Evolutionary conservation across 2,329 filamentous ascomycete species (phyloP), one percentile per base, ranked within the genome.

Genomic region (Apiospora koreana): DNA sequence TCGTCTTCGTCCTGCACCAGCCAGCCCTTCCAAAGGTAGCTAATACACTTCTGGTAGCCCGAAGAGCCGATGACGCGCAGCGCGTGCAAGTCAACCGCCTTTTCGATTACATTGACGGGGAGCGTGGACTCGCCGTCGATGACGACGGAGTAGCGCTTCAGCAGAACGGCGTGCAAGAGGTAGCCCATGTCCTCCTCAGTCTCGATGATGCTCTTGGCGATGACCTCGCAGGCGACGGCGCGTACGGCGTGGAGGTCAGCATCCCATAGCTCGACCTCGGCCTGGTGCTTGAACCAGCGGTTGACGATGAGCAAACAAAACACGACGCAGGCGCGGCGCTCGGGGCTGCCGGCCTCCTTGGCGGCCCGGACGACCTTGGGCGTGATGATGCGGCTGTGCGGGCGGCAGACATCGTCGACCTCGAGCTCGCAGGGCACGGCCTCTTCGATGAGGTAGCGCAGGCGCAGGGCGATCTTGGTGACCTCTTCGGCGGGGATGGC

Each of bases 21-120:
- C 96, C 96, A 99, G 28, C 96, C 96, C 72, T 91, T 90, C 96
- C 96, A 99, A 10, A 99, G 90, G 78, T 97, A 94, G 72, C 87
- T 89, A 77, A 98, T 94, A 79, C 95, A 98, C 83, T 97, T 97
- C 75, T 98, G 96, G 80, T 98, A 99, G 35, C 96, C 95, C 0
- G 94, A 94, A 0, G 93, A 95, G 2, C 94, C 94, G 72, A 98
- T 98, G 65, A 99, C 91, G 18, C 89, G 87, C 64, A 98, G 85
- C 1, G 95, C 94, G 79, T 99, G 96, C 35, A 98, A 83, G 77
- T 99, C 96, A 45, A 98, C 94, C 0, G 96, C 94, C 77, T 94
- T 93, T 81, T 99, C 96, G 71, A 99, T 91, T 28, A 94, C 96
- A 77, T 98, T 99, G 73, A 92, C 87, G 0, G 95, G 93, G 1